A percentile compares a stretch with the other conserved stretches of the same genome.
These are phyloP conservation scores for Apiospora sp. DNA, from an alignment of 2,329 filamentous ascomycete species.

Conservation along the genomic window DNA sequence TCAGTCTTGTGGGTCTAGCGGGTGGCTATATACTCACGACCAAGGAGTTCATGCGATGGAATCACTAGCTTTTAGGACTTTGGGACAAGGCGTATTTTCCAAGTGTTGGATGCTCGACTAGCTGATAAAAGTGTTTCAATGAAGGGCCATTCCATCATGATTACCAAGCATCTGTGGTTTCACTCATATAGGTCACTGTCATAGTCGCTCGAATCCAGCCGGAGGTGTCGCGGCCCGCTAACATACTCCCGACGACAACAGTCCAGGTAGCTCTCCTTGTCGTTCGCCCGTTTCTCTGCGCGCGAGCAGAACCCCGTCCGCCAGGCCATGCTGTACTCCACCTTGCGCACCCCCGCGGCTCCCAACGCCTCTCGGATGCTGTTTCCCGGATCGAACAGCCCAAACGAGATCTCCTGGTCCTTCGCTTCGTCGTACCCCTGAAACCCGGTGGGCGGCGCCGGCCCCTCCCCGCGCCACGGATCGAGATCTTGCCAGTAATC, in stretches of 20 bases:
- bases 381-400: background rate
- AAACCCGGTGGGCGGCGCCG: too few species aligned
- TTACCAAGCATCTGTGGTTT: too few species aligned
- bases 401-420: background rate
- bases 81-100: too few species aligned
- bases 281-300: background rate
- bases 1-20: background rate
- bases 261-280: background rate
- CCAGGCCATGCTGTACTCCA: constrained; percentile 17
- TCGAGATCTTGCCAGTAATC: too few species aligned
- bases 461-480: too few species aligned
- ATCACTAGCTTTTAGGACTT: too few species aligned
- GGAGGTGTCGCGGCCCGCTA: background rate
- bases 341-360: background rate
- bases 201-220: background rate
- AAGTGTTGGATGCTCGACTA: too few species aligned
- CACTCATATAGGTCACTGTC: background rate
- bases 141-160: too few species aligned
- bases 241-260: background rate
- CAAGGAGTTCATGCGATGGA: too few species aligned
- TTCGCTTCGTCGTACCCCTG: background rate
- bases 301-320: background rate
- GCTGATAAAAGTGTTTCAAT: too few species aligned
- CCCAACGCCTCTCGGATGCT: background rate
- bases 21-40: too few species aligned